Conservation (phyloP, 257 asterid genomes). For the Solanum tarapatanum region DNA sequence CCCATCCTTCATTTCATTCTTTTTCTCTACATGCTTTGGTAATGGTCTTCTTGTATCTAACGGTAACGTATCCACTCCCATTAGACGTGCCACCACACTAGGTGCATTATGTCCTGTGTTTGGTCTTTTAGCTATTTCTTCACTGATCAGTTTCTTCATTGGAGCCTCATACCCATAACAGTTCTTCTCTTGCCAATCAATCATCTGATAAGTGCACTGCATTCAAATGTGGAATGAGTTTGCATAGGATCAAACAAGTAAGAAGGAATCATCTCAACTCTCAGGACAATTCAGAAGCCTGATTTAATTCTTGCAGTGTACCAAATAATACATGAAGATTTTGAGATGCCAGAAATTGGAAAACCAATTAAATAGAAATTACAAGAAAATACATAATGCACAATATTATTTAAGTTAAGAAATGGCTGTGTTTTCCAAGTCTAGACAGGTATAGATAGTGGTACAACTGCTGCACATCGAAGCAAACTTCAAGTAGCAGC, state of each 20-base stretch:
- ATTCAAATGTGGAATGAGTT: background rate
- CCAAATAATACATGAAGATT: background rate
- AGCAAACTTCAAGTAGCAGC: background rate
- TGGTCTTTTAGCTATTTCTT: conserved; percentile 51
- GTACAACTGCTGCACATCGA: background rate
- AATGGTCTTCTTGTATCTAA: conserved; percentile 38
- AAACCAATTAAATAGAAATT: background rate
- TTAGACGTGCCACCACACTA: conserved; percentile 91
- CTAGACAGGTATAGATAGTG: background rate
- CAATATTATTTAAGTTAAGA: background rate
- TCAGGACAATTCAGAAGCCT: background rate
- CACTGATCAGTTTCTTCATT: conserved; percentile 60
- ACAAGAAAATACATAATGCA: background rate
- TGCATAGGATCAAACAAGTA: background rate
- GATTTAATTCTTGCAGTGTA: background rate
- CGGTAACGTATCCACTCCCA: conserved; percentile 88
- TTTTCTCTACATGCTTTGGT: conserved; percentile 15
- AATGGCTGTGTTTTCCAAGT: background rate
- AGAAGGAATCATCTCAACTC: background rate
- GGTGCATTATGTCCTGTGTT: conserved; percentile 45
- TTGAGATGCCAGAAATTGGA: background rate
- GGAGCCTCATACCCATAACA: conserved; percentile 46
- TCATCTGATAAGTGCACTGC: conserved; percentile 50
- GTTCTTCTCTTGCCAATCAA: conserved; percentile 34
- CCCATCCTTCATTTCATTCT: conserved; percentile 19